These are phyloP conservation scores for Williopsis jadinii DNA, from an alignment of 1,139 yeast species.

Conservation along the genomic window DNA sequence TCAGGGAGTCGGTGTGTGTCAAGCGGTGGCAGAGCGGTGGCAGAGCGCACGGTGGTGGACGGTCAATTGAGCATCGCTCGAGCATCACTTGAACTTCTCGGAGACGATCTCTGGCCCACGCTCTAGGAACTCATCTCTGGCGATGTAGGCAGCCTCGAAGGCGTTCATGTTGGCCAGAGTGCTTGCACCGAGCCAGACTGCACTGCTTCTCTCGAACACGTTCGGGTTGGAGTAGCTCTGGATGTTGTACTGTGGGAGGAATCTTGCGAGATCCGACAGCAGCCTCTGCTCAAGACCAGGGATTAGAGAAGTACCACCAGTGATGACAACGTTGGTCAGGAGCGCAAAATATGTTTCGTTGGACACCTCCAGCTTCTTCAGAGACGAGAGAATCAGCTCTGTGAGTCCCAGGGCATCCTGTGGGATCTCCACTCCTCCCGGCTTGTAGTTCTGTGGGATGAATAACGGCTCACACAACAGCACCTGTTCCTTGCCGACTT, in stretches of 20 bases:
- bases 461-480: constrained; percentile 47
- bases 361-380: constrained; percentile 35
- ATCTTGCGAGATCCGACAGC: constrained; percentile 47
- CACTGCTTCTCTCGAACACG: constrained; percentile 42
- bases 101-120: constrained; percentile 50
- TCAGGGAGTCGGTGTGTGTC: no score
- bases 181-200: constrained; percentile 65
- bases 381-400: constrained; percentile 35
- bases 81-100: constrained; percentile 37
- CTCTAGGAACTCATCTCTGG: constrained; percentile 53
- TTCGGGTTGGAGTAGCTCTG: constrained; percentile 32
- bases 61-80: no score
- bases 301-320: constrained; percentile 57
- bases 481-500: constrained; percentile 36
- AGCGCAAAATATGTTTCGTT: constrained; percentile 32
- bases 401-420: constrained; percentile 40
- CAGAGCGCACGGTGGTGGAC: no score
- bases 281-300: constrained; percentile 58
- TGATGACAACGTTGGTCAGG: constrained; percentile 55
- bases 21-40: no score
- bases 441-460: constrained; percentile 38
- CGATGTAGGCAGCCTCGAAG: constrained; percentile 43
- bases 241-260: constrained; percentile 43
- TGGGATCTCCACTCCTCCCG: constrained; percentile 11
- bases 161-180: constrained; percentile 45